Evolutionary conservation across 345 rosid genomes (phyloP).

Genomic region (Raphanus raphanistrum): DNA sequence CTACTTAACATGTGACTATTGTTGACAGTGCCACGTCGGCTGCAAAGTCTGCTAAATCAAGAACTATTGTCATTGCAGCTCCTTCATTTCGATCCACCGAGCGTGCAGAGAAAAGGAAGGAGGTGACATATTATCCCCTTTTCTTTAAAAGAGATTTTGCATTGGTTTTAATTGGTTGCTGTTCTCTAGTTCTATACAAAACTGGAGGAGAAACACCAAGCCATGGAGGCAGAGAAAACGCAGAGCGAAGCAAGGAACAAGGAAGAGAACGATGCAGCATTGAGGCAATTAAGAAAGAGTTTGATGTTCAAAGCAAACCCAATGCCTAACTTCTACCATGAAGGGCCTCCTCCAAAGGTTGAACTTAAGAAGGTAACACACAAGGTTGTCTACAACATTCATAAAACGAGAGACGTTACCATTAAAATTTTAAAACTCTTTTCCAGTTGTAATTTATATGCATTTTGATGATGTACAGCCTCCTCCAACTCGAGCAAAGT

Average conservation of each 20-base stretch:
- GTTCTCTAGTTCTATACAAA: slow-evolving; percentile 66
- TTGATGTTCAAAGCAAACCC: slow-evolving; percentile 81
- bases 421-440: background rate
- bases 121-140: slow-evolving; percentile 46
- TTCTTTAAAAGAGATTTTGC: background rate
- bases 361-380: slow-evolving; percentile 80
- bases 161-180: slow-evolving; percentile 20
- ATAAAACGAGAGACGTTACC: background rate
- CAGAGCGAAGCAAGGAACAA: slow-evolving; percentile 77
- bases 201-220: slow-evolving; percentile 79
- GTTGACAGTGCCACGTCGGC: slow-evolving; percentile 56
- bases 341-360: slow-evolving; percentile 85
- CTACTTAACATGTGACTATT: background rate
- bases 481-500: slow-evolving; percentile 87
- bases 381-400: slow-evolving; percentile 38
- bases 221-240: slow-evolving; percentile 74
- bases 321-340: slow-evolving; percentile 84
- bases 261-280: slow-evolving; percentile 85
- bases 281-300: slow-evolving; percentile 78
- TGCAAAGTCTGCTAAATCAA: slow-evolving; percentile 50
- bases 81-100: slow-evolving; percentile 73
- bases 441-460: slow-evolving; percentile 10
- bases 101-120: slow-evolving; percentile 85
- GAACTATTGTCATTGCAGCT: slow-evolving; percentile 48
- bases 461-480: slow-evolving; percentile 42